These are phyloP conservation scores for Calocybe cyanea DNA, from an alignment of 768 basidiomycete genomes.

Conservation along the genomic window DNA sequence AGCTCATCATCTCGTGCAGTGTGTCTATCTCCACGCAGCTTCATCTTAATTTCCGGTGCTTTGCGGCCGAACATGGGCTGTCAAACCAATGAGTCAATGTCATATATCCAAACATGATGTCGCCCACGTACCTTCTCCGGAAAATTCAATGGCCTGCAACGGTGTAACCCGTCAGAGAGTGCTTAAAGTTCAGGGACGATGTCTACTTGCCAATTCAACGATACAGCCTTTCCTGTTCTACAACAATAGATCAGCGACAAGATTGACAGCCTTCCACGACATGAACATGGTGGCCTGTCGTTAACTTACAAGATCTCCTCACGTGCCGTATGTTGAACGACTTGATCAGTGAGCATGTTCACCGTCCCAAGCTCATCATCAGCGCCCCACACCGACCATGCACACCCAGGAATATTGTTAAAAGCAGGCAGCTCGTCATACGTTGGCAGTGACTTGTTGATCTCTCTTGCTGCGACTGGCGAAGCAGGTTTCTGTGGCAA, in stretches of 20 bases:
- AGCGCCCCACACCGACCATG: constrained; percentile 66
- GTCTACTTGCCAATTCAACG: constrained; percentile 54
- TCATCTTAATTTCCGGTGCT: constrained; percentile 47
- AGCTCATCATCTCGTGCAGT: constrained; percentile 48
- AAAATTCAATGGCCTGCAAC: constrained; percentile 60
- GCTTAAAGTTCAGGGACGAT: neutral
- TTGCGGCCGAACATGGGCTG: constrained; percentile 58
- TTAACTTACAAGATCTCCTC: constrained; percentile 49
- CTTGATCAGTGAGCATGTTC: constrained; percentile 58
- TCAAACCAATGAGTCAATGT: neutral
- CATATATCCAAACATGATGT: neutral
- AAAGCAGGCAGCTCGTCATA: constrained; percentile 39
- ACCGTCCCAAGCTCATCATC: constrained; percentile 66
- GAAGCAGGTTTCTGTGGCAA: constrained; percentile 1
- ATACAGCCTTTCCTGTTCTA: constrained; percentile 52
- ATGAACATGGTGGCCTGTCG: no score
- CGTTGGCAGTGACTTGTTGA: constrained; percentile 21
- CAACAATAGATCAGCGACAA: neutral
- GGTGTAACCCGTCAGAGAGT: neutral
- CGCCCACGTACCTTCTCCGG: constrained; percentile 46
- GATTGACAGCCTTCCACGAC: neutral
- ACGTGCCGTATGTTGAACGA: constrained; percentile 53
- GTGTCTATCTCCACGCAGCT: constrained; percentile 20
- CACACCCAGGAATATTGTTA: constrained; percentile 58
- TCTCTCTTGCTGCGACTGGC: constrained; percentile 3